phyloP scores from a whole-genome alignment of 495 filamentous ascomycete species.

The Neurospora tetrasperma region DNA sequence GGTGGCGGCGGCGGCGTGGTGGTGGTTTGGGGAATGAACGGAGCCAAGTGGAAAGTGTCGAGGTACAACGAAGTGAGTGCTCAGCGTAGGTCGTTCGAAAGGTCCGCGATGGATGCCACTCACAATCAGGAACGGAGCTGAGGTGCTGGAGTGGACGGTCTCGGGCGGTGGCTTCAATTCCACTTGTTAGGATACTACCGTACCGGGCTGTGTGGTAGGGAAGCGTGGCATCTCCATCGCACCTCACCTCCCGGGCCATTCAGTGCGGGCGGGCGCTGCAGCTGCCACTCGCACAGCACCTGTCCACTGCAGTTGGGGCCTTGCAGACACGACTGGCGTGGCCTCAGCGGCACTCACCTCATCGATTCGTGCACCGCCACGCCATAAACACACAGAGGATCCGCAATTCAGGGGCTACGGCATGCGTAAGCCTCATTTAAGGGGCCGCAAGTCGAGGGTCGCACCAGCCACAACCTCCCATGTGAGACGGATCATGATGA shows the following conservation, averaged over 20 bases:
- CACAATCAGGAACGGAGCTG: not conserved
- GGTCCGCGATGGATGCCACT: not conserved
- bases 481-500: not conserved
- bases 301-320: slow-evolving; percentile 1
- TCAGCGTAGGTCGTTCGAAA: not conserved
- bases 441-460: not conserved
- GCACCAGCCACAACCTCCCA: not conserved
- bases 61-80: not conserved
- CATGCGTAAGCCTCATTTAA: not conserved
- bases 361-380: not conserved
- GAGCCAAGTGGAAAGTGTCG: slow-evolving; percentile 12
- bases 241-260: not conserved
- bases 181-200: not conserved
- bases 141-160: not conserved
- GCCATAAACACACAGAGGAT: not conserved
- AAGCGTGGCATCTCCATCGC: slow-evolving; percentile 27
- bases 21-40: slow-evolving; percentile 9
- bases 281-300: not conserved
- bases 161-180: slow-evolving; percentile 3
- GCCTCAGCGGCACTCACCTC: not conserved
- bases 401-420: not conserved
- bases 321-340: not conserved
- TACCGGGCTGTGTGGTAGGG: not conserved
- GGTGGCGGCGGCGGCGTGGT: not conserved
- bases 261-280: not conserved